phyloP scores from a whole-genome alignment of 306 rosid species.

The cucumber (Cucumis sativus) region Cucumber_9930_V3 NC_026657.2:34320001-34320500 shows the following conservation, averaged over 20 bases:
- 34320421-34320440: not conserved
- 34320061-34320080: not conserved
- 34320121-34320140: not conserved
- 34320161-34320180: slow-evolving; percentile 3
- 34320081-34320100: slow-evolving; percentile 2
- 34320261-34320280: not conserved
- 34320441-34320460: not conserved
- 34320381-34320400: slow-evolving; percentile 12
- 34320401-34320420: slow-evolving; percentile 13
- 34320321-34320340: not conserved
- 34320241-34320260: not conserved
- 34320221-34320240: not conserved
- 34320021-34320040: not conserved
- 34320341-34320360: not conserved
- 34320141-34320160: not conserved
- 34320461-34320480: not conserved
- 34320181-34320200: not conserved
- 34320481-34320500: not conserved
- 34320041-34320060: not conserved
- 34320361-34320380: slow-evolving; percentile 12
- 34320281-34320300: not conserved
- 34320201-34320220: not conserved
- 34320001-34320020: not conserved
- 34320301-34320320: slow-evolving; percentile 4
- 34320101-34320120: slow-evolving; percentile 2